A percentile compares a stretch with the other conserved stretches of the same genome.
Conservation (phyloP, 805 yeast species). For the Lipomyces yamadae region DNA sequence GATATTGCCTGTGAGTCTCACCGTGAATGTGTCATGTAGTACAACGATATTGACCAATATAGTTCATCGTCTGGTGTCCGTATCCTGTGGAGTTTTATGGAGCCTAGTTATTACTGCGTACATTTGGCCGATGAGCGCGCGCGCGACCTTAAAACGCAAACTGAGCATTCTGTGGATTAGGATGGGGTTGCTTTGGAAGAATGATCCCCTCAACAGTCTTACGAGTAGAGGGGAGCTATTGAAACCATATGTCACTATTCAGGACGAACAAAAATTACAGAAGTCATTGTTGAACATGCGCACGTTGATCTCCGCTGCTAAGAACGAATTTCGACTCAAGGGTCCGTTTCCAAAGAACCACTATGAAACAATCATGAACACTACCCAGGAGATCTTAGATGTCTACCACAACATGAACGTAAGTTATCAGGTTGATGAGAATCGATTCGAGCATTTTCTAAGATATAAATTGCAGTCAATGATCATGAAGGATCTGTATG, state of each 20-base stretch:
- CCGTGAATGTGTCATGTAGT: not conserved
- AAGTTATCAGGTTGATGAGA: not conserved
- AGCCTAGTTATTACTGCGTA: constrained; percentile 67
- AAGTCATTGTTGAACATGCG: constrained; percentile 36
- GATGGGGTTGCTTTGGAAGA: constrained; percentile 79
- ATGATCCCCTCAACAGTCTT: constrained; percentile 61
- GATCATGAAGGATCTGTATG: constrained; percentile 62
- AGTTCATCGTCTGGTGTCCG: constrained; percentile 74
- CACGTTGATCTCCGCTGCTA: constrained; percentile 38
- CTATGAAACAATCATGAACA: constrained; percentile 56
- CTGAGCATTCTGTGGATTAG: constrained; percentile 74
- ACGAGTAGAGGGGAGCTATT: constrained; percentile 7
- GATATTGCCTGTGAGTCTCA: constrained; percentile 61
- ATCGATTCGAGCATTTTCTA: not conserved
- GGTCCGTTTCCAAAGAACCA: constrained; percentile 66
- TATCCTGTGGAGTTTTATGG: constrained; percentile 74
- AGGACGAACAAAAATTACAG: constrained; percentile 27
- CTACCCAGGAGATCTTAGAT: constrained; percentile 71
- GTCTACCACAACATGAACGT: constrained; percentile 75
- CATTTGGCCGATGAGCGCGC: constrained; percentile 70
- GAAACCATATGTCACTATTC: constrained; percentile 20
- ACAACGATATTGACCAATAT: not conserved
- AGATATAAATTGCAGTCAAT: constrained; percentile 45
- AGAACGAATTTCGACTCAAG: constrained; percentile 69
- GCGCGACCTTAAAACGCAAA: constrained; percentile 67